These are phyloP conservation scores for Lactuca saligna DNA, from an alignment of 129 eudicot genomes.

Conservation along the genomic window DNA sequence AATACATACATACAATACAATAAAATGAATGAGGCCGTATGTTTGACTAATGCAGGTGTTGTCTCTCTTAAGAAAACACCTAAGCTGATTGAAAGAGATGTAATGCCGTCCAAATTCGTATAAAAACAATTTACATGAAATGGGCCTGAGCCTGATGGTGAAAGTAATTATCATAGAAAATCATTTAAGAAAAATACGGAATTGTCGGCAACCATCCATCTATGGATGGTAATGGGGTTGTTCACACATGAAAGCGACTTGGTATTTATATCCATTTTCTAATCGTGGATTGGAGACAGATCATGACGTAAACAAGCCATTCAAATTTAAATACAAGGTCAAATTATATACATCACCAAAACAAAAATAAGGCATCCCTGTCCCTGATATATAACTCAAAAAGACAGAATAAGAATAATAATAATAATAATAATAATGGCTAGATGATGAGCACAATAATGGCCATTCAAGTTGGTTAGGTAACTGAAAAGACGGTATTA, in stretches of 20 bases:
- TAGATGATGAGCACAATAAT: not conserved
- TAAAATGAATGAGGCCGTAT: not conserved
- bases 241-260: not conserved
- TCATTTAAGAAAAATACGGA: not conserved
- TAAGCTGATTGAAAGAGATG: slow-evolving; percentile 1
- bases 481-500: not conserved
- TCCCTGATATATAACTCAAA: not conserved
- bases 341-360: not conserved
- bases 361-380: not conserved
- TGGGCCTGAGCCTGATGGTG: not conserved
- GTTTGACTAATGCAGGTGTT: not conserved
- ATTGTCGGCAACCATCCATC: not conserved
- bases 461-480: not conserved
- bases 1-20: not conserved
- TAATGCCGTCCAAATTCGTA: not conserved
- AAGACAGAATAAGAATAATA: not conserved
- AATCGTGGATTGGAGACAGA: not conserved
- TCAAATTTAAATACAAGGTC: not conserved
- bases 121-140: not conserved
- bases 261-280: not conserved
- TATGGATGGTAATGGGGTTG: not conserved
- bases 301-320: not conserved
- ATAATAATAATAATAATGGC: not conserved
- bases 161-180: not conserved
- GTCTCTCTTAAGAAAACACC: not conserved